Conservation (phyloP, 257 asterid genomes). For the Pogostemon cablin region DNA sequence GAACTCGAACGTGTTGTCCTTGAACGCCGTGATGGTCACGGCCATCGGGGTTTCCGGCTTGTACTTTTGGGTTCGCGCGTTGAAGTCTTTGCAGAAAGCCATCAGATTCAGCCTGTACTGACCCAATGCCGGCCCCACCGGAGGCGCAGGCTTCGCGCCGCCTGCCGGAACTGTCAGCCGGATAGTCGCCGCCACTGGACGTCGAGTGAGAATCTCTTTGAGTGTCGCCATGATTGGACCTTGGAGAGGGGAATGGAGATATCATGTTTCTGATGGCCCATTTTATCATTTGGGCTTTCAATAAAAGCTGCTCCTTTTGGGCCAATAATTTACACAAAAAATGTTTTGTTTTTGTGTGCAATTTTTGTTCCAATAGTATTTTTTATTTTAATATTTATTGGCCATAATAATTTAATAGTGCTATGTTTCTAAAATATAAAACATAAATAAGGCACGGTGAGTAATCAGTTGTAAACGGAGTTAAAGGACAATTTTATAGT, state of each 20-base stretch:
- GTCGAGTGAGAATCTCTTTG: slow-evolving; percentile 80
- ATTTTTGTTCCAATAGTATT: no score
- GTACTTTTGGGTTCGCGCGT: slow-evolving; percentile 84
- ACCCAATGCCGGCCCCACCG: slow-evolving; percentile 86
- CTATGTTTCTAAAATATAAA: no score
- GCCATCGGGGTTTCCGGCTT: slow-evolving; percentile 88
- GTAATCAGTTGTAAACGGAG: no score
- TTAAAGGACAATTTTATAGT: no score
- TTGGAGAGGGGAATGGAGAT: background rate
- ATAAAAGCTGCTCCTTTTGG: no score
- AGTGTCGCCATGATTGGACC: slow-evolving; percentile 58
- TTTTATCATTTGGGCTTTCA: background rate
- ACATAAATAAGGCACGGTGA: no score
- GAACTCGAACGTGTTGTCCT: slow-evolving; percentile 81
- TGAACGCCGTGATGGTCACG: slow-evolving; percentile 72
- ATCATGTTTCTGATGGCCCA: background rate
- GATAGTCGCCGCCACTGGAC: slow-evolving; percentile 88
- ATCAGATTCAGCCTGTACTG: slow-evolving; percentile 82
- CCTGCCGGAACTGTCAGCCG: slow-evolving; percentile 88
- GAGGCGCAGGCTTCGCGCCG: slow-evolving; percentile 88
- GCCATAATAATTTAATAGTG: no score
- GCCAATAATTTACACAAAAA: no score
- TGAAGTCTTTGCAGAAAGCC: slow-evolving; percentile 95
- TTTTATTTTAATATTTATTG: no score
- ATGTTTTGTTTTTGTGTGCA: no score